A percentile compares a stretch with the other conserved stretches of the same genome.
phyloP scores from a whole-genome alignment of 441 rosid species.

The Mallotus repandus region DNA sequence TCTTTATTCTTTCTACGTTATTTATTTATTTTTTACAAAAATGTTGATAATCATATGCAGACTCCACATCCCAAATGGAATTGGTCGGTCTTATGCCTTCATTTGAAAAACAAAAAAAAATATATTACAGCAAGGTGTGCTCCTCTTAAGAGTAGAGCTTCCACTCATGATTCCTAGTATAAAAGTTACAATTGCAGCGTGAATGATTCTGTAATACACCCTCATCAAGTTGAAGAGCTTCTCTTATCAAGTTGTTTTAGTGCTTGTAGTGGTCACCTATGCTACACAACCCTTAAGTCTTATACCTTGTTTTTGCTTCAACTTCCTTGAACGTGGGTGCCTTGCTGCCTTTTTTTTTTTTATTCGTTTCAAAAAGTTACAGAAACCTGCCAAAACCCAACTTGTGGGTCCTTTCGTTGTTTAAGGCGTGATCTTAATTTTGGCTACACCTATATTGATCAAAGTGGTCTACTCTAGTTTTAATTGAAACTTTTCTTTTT shows the following conservation, averaged over 20 bases:
- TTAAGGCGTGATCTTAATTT: conserved; percentile 14
- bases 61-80: conserved; percentile 20
- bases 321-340: conserved; percentile 29
- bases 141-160: conserved; percentile 7
- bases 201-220: not conserved
- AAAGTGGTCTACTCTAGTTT: conserved; percentile 22
- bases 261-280: conserved; percentile 24
- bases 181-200: not conserved
- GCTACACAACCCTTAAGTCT: not conserved
- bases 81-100: conserved; percentile 22
- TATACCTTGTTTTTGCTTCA: not conserved
- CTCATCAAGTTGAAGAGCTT: not conserved
- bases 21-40: no score
- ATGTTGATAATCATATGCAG: not conserved
- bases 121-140: not conserved
- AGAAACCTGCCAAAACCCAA: conserved; percentile 11
- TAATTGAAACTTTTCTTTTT: not conserved
- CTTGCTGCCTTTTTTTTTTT: conserved; percentile 12
- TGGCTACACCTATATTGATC: conserved; percentile 29
- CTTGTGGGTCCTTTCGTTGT: conserved; percentile 6
- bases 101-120: conserved; percentile 10
- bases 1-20: no score
- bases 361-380: not conserved
- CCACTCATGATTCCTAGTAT: conserved; percentile 26
- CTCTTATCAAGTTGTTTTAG: conserved; percentile 13